phyloP scores from a whole-genome alignment of 345 rosid genomes.

The Boechera retrofracta region DNA sequence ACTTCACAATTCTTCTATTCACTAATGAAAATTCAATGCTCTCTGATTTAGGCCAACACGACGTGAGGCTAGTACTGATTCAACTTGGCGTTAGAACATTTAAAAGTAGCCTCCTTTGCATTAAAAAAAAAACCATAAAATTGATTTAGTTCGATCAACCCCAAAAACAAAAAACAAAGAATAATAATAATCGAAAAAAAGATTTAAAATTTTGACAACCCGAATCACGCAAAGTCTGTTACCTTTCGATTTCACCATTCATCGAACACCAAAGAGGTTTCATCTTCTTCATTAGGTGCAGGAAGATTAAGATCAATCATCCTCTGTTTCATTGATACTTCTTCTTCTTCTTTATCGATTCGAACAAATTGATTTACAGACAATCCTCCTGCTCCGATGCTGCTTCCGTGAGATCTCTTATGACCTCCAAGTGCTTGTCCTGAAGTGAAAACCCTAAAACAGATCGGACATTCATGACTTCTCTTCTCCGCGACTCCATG shows the following conservation, averaged over 20 bases:
- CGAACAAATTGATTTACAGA: slow-evolving; percentile 17
- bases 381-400: background rate
- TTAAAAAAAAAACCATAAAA: background rate
- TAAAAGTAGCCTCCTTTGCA: slow-evolving; percentile 45
- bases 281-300: slow-evolving; percentile 70
- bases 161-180: background rate
- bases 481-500: slow-evolving; percentile 49
- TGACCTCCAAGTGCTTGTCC: slow-evolving; percentile 99
- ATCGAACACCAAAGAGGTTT: slow-evolving; percentile 70
- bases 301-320: slow-evolving; percentile 94
- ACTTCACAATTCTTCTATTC: slow-evolving; percentile 15
- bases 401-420: slow-evolving; percentile 78
- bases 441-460: slow-evolving; percentile 80
- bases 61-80: slow-evolving; percentile 41
- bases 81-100: slow-evolving; percentile 49
- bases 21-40: slow-evolving; percentile 35
- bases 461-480: slow-evolving; percentile 80
- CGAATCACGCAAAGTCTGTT: slow-evolving; percentile 45
- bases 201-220: slow-evolving; percentile 14
- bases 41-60: slow-evolving; percentile 43
- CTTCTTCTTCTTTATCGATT: slow-evolving; percentile 20
- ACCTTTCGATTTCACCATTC: slow-evolving; percentile 45
- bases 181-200: slow-evolving; percentile 29
- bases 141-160: slow-evolving; percentile 30
- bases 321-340: slow-evolving; percentile 48